phyloP scores from a whole-genome alignment of 1,139 yeast species.

The Taiozyma sp. region DNA sequence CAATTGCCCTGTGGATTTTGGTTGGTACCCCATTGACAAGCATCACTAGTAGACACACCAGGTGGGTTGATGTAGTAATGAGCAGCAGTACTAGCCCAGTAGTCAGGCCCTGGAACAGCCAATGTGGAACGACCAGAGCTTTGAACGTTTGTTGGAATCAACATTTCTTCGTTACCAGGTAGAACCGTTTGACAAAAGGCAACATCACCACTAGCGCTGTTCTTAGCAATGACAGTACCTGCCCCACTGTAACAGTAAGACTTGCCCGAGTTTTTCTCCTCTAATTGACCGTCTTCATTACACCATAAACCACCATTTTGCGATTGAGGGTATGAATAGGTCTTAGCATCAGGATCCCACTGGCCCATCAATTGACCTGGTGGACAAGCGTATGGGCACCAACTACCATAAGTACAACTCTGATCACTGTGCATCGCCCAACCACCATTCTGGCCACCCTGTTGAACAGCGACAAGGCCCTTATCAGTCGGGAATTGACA shows the following conservation, averaged over 20 bases:
- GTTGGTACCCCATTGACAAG: slow-evolving; percentile 80
- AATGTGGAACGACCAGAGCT: slow-evolving; percentile 43
- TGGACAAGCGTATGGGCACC: slow-evolving; percentile 88
- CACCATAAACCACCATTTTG: slow-evolving; percentile 82
- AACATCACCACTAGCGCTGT: slow-evolving; percentile 49
- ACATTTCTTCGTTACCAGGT: slow-evolving; percentile 93
- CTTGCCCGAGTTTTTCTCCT: slow-evolving; percentile 54
- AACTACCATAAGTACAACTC: slow-evolving; percentile 63
- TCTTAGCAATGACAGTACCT: slow-evolving; percentile 62
- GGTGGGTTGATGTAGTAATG: slow-evolving; percentile 87
- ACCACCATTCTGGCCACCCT: slow-evolving; percentile 58
- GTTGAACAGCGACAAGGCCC: slow-evolving; percentile 67
- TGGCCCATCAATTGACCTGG: slow-evolving; percentile 80
- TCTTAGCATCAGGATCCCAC: slow-evolving; percentile 61
- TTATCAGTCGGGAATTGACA: slow-evolving; percentile 64
- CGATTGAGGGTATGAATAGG: slow-evolving; percentile 64
- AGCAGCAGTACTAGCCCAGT: slow-evolving; percentile 75
- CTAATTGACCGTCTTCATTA: slow-evolving; percentile 60
- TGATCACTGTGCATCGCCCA: slow-evolving; percentile 89
- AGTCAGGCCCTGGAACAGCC: slow-evolving; percentile 81
- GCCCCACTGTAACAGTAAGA: slow-evolving; percentile 73
- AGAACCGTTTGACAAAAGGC: slow-evolving; percentile 91
- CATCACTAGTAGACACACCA: slow-evolving; percentile 72
- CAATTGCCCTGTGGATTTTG: slow-evolving; percentile 76
- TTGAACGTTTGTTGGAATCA: slow-evolving; percentile 71